These are phyloP conservation scores for Neobulgaria alba DNA, from an alignment of 2,329 filamentous ascomycete species.

Conservation along the genomic window DNA sequence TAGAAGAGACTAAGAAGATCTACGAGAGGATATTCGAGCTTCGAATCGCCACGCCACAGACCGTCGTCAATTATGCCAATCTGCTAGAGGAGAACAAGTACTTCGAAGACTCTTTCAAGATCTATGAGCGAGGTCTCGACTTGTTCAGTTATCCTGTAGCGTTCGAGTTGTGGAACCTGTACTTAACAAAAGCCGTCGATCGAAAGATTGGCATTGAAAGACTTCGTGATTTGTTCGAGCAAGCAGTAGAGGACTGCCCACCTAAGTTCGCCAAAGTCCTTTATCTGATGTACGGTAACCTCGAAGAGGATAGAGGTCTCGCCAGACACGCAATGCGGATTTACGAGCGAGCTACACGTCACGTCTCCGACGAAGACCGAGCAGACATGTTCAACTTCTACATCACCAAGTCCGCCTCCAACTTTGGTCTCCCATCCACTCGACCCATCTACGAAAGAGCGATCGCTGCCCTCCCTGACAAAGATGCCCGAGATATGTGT, in stretches of 20 bases:
- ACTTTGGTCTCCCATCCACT: conserved; percentile 93
- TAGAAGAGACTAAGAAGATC: conserved; percentile 87
- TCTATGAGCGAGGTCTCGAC: conserved; percentile 91
- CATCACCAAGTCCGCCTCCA: conserved; percentile 96
- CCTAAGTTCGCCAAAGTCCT: conserved; percentile 93
- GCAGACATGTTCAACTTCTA: conserved; percentile 99
- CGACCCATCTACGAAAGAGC: conserved; percentile 93
- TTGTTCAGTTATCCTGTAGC: conserved; percentile 98
- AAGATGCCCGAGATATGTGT: conserved; percentile 94
- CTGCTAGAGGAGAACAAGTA: conserved; percentile 90
- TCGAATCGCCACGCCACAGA: conserved; percentile 94
- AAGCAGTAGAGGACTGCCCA: conserved; percentile 89
- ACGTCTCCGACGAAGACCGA: conserved; percentile 88
- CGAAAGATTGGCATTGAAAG: conserved; percentile 93
- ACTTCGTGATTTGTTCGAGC: conserved; percentile 89
- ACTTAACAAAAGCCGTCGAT: conserved; percentile 93
- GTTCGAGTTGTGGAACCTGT: conserved; percentile 97
- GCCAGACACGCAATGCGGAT: conserved; percentile 98
- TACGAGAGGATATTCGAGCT: conserved; percentile 98
- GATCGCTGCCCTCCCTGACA: conserved; percentile 86
- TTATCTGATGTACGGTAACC: conserved; percentile 95
- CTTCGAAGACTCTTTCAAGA: conserved; percentile 95
- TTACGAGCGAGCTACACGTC: conserved; percentile 91
- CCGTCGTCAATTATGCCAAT: conserved; percentile 97
- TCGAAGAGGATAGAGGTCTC: conserved; percentile 91